Conservation (phyloP, 1,139 yeast genomes). For the Sugiyamaella novakii region DNA sequence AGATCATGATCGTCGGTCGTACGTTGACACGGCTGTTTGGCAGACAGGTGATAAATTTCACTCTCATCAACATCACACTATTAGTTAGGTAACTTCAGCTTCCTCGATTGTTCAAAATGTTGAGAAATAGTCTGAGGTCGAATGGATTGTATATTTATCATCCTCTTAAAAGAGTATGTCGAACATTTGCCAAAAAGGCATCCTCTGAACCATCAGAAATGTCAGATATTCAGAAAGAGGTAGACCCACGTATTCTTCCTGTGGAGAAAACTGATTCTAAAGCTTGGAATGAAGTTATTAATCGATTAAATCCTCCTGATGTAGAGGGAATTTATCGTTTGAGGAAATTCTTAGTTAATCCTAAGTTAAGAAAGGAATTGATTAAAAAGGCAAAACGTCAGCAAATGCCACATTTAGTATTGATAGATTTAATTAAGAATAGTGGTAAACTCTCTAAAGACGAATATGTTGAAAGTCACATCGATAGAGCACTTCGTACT, state of each 20-base stretch:
- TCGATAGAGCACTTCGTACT: constrained; percentile 23
- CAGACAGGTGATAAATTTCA: too few species aligned
- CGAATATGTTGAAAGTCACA: constrained; percentile 2
- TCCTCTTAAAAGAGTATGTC: too few species aligned
- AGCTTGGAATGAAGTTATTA: constrained; percentile 20
- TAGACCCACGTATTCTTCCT: constrained; percentile 18
- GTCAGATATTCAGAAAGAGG: not conserved
- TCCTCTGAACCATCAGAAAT: constrained; percentile 6
- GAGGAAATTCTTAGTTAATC: constrained; percentile 18
- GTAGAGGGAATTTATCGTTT: constrained; percentile 15
- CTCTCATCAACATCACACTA: too few species aligned
- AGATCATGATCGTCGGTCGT: too few species aligned
- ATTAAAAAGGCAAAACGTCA: constrained; percentile 11
- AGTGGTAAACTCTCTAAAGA: constrained; percentile 12
- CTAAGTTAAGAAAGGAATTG: constrained; percentile 9
- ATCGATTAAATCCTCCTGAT: constrained; percentile 12
- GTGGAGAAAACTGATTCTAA: constrained; percentile 10
- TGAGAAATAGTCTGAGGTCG: too few species aligned
- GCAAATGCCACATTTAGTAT: constrained; percentile 16
- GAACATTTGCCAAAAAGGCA: not conserved
- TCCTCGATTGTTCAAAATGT: too few species aligned
- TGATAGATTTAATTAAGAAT: constrained; percentile 16
- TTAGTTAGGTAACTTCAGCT: too few species aligned
- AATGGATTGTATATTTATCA: too few species aligned
- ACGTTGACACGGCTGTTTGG: too few species aligned